A percentile compares a stretch with the other conserved stretches of the same genome.
Evolutionary conservation across 352 stramenopile species (phyloP).

Genomic region (Phytophthora syringae): DNA sequence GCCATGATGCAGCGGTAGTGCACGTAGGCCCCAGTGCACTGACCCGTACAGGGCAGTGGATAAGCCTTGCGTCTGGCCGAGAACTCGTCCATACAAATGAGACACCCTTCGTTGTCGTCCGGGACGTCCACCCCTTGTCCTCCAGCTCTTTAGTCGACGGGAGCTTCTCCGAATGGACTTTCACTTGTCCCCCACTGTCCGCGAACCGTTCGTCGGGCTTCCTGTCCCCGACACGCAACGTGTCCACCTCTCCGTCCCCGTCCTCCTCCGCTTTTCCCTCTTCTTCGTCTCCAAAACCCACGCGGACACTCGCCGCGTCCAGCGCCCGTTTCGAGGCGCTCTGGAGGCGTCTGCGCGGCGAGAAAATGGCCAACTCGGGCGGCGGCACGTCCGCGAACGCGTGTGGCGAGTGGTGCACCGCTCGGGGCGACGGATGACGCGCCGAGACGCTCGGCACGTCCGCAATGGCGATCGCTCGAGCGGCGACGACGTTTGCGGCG

Average conservation of each 20-base stretch:
- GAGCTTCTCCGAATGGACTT: slow-evolving; percentile 36
- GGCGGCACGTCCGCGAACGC: slow-evolving; percentile 51
- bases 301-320: slow-evolving; percentile 14
- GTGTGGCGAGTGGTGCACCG: slow-evolving; percentile 67
- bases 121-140: slow-evolving; percentile 26
- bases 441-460: not conserved
- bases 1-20: slow-evolving; percentile 92
- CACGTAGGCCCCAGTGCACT: slow-evolving; percentile 80
- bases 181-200: slow-evolving; percentile 7
- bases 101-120: slow-evolving; percentile 58
- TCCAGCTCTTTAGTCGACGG: slow-evolving; percentile 35
- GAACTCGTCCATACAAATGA: slow-evolving; percentile 93
- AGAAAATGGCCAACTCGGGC: slow-evolving; percentile 56
- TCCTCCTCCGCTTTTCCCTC: slow-evolving; percentile 47
- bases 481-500: slow-evolving; percentile 9
- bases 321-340: slow-evolving; percentile 23
- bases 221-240: slow-evolving; percentile 18
- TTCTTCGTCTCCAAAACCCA: slow-evolving; percentile 44
- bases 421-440: slow-evolving; percentile 51
- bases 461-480: slow-evolving; percentile 1
- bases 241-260: slow-evolving; percentile 33
- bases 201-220: slow-evolving; percentile 22
- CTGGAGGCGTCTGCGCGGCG: slow-evolving; percentile 56
- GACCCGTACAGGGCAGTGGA: slow-evolving; percentile 78
- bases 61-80: slow-evolving; percentile 84